phyloP scores from a whole-genome alignment of 306 rosid species.

The Cyamopsis tetragonoloba region DNA sequence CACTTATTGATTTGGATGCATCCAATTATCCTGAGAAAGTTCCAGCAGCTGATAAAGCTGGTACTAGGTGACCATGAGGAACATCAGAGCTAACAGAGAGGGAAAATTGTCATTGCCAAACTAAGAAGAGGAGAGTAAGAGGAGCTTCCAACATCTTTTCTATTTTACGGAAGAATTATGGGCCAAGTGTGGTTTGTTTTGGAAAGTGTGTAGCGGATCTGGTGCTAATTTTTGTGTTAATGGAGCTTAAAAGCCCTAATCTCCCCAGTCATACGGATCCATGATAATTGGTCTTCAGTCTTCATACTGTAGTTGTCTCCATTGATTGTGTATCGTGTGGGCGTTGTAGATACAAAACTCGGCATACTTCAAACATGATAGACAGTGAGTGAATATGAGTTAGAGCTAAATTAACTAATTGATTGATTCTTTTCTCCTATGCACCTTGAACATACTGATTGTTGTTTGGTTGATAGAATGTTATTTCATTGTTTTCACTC shows the following conservation, averaged over 20 bases:
- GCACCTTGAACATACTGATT: neutral
- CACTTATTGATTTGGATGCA: constrained; percentile 72
- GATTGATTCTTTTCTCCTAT: constrained; percentile 3
- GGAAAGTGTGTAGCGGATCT: constrained; percentile 27
- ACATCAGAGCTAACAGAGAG: constrained; percentile 12
- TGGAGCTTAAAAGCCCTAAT: constrained; percentile 20
- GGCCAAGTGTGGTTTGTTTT: constrained; percentile 23
- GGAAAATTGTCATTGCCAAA: constrained; percentile 22
- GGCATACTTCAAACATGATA: constrained; percentile 32
- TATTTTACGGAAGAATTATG: constrained; percentile 31
- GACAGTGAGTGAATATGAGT: constrained; percentile 21
- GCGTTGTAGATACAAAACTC: constrained; percentile 43
- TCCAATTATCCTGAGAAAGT: constrained; percentile 60
- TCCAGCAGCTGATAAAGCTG: constrained; percentile 53
- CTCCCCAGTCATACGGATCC: neutral
- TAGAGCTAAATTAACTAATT: constrained; percentile 7
- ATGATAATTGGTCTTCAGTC: constrained; percentile 18
- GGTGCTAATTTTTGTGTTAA: constrained; percentile 18
- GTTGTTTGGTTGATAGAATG: neutral
- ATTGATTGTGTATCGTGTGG: constrained; percentile 37
- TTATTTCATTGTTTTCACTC: neutral
- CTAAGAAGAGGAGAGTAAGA: neutral
- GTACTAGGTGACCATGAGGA: constrained; percentile 39
- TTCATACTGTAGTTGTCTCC: constrained; percentile 24
- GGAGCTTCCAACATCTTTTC: constrained; percentile 14